Evolutionary conservation across 495 filamentous ascomycete species (phyloP).

Genomic region (Trichoderma gamsii): DNA sequence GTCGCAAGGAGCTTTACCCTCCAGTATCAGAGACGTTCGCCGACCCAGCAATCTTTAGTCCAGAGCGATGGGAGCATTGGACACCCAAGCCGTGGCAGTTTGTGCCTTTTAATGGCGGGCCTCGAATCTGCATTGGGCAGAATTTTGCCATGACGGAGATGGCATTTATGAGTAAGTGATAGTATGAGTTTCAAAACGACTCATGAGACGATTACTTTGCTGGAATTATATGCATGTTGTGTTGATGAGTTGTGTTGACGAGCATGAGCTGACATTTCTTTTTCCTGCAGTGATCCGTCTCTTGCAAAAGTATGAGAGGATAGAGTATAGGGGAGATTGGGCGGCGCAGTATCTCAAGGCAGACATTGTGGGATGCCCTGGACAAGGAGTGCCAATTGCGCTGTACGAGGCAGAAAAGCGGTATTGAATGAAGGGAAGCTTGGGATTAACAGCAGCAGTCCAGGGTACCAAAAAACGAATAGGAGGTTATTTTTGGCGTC

Average conservation of each 20-base stretch:
- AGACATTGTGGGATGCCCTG: constrained; percentile 37
- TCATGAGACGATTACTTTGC: too few species aligned
- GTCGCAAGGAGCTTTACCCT: constrained; percentile 44
- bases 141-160: constrained; percentile 55
- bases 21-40: constrained; percentile 32
- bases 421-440: neutral
- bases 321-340: constrained; percentile 43
- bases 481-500: neutral
- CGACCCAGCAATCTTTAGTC: constrained; percentile 47
- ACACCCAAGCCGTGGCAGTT: constrained; percentile 56
- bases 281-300: constrained; percentile 42
- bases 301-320: constrained; percentile 53
- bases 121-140: constrained; percentile 46
- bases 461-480: neutral
- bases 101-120: constrained; percentile 57
- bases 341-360: constrained; percentile 33
- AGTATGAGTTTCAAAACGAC: constrained; percentile 8
- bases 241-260: neutral
- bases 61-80: constrained; percentile 50
- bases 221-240: neutral
- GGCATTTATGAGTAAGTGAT: constrained; percentile 33
- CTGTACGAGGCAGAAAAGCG: constrained; percentile 27
- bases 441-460: neutral
- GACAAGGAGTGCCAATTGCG: constrained; percentile 32
- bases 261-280: neutral